Percentiles rank a stretch among this genome's conserved stretches.
phyloP scores from a whole-genome alignment of 495 filamentous ascomycete species.

The Xylaria nigripes region DNA sequence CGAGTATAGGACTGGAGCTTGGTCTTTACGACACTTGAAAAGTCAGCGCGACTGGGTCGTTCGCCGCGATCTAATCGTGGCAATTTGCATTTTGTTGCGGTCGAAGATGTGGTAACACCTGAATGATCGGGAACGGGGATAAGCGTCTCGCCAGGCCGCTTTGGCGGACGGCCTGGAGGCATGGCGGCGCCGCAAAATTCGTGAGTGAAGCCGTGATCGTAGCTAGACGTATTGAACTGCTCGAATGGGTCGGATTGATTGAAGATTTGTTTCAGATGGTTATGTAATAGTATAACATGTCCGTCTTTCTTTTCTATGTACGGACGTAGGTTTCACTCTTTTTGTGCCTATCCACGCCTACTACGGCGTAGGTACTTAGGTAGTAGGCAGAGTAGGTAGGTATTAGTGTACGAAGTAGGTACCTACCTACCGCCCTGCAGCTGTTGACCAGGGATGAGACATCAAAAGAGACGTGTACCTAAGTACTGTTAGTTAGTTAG shows the following conservation, averaged over 20 bases:
- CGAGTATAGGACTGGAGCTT: conserved; percentile 55
- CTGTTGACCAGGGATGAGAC: too few species aligned
- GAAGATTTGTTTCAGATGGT: not conserved
- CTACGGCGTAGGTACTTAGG: too few species aligned
- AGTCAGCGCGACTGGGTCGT: conserved; percentile 43
- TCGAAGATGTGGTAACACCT: conserved; percentile 11
- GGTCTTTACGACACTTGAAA: conserved; percentile 59
- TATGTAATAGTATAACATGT: too few species aligned
- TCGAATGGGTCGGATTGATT: not conserved
- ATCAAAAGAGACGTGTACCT: too few species aligned
- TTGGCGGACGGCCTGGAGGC: conserved; percentile 30
- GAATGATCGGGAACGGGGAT: conserved; percentile 12
- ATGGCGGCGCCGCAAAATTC: conserved; percentile 24
- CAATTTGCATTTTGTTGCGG: conserved; percentile 36
- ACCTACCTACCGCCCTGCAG: too few species aligned
- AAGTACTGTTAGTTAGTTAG: too few species aligned
- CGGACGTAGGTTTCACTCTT: too few species aligned
- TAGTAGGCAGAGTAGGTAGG: too few species aligned
- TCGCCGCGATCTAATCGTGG: conserved; percentile 36
- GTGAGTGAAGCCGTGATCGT: conserved; percentile 5
- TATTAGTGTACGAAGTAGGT: too few species aligned
- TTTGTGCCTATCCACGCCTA: too few species aligned
- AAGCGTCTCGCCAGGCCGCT: conserved; percentile 34
- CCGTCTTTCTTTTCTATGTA: too few species aligned
- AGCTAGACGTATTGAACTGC: not conserved